Evolutionary conservation across 345 rosid species (phyloP), one percentile per base, ranked within the genome.

Genomic region (Turnera subulata): DNA sequence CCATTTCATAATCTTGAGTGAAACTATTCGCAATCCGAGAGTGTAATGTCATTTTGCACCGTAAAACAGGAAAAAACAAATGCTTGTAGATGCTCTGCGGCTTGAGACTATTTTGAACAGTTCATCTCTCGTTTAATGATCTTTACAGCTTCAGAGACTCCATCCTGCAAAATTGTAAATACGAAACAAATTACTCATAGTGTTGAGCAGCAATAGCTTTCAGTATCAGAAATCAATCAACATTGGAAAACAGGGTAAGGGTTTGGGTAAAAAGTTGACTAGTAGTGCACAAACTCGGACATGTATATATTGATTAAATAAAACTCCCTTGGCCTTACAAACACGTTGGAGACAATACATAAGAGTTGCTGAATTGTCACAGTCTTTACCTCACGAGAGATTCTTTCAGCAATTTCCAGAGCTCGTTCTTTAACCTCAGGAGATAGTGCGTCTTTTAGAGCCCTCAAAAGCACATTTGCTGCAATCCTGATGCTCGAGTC

Each of bases 141-240:
- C 63, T 67, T 84, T 63, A 84, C 89, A 49, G 94, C 97, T 75
- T 85, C 88, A 22, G 71, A 54, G 51, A 84, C 88, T 68, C 97
- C 96, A 72, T 88, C 89, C 97, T 90, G 75, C 69, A 64, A 42
- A 55, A 21, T 40, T 43, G n/a, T n/a, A n/a, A 52, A 2, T 2
- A 49, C 38, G 29, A 50, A 40, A 35, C 17, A 15, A 39, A 20
- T 18, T 13, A 20, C 45, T 42, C 4, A 9, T 4, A 42, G 14
- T 42, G 5, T 42, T 42, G 5, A 42, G 12, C n/a, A 42, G n/a
- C 16, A 1, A 11, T 42, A 13, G 45, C 45, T 4, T 16, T 15
- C 45, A 42, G 14, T 6, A 8, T 0, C 16, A 13, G n/a, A 13
- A 4, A 17, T 8, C 29, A 10, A 21, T 20, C 12, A 37, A 38